Evolutionary conservation across 108 stramenopile species (phyloP), one percentile per base, ranked within the genome.

Genomic region (Skeletonema potamos): DNA sequence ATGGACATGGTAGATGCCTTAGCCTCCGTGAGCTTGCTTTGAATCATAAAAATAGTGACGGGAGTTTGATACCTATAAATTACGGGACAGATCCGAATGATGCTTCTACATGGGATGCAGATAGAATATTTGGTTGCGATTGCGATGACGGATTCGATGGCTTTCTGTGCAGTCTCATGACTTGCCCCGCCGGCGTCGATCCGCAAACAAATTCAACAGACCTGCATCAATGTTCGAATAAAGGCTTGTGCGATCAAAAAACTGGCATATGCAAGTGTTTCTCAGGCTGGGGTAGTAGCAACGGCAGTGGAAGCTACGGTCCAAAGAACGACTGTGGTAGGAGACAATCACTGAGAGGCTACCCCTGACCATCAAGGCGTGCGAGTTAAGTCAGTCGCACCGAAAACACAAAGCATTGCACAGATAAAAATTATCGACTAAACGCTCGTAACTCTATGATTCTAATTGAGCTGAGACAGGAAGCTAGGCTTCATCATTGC

Each of bases 121-220:
- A 91, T 63, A 75, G 84, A 43, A 77, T 91, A n/a, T 85, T 81
- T 46, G 86, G 86, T 18, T 90, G 85, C 74, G 51, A 51, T 41
- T 92, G 91, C 58, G 87, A 92, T 72, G 89, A 85, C 1, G 89
- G 90, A 7, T 93, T 81, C 59, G 84, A 70, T 20, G 89, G 92
- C 28, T 86, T 78, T 54, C 85, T 85, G 55, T 93, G 92, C 73
- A 58, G 58, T 15, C 54, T 67, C 27, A 74, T 77, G 41, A 32
- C 75, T 13, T 95, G 94, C 76, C 88, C 88, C 26, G 13, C 24
- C 27, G 90, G 90, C 15, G 76, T 86, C 51, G 89, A 91, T 65
- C 86, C 87, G 51, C 59, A 62, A 26, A 9, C 77, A 74, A 74
- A 62, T 26, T 13, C 44, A 58, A 46, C 85, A 63, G 20, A 66